Conservation (phyloP, 208 protist species). For the Trypanosoma melophagium region DNA sequence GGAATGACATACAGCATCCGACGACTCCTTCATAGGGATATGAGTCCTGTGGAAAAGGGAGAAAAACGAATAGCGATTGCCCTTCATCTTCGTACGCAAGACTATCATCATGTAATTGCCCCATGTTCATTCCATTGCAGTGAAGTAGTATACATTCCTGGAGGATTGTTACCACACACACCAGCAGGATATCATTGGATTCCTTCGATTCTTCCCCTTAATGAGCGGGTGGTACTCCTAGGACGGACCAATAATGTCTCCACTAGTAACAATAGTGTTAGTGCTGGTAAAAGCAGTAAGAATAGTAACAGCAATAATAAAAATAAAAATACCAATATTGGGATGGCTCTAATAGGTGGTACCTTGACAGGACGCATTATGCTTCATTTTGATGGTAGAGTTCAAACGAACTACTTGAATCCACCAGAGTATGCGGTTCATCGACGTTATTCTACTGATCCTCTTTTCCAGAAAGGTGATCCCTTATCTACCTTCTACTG, state of each 20-base stretch:
- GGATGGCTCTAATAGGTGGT: slow-evolving; percentile 74
- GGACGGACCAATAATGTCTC: slow-evolving; percentile 30
- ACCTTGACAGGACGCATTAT: slow-evolving; percentile 72
- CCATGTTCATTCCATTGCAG: slow-evolving; percentile 50
- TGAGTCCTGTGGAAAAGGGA: slow-evolving; percentile 30
- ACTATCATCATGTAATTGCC: slow-evolving; percentile 83
- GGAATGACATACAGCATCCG: slow-evolving; percentile 65
- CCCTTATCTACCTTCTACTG: slow-evolving; percentile 73
- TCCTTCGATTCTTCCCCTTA: slow-evolving; percentile 62
- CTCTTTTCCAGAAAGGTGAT: slow-evolving; percentile 38
- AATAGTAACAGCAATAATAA: background rate
- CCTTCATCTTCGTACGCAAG: slow-evolving; percentile 63
- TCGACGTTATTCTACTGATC: slow-evolving; percentile 37
- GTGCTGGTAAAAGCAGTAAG: background rate
- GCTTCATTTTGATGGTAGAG: slow-evolving; percentile 60
- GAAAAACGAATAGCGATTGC: slow-evolving; percentile 60
- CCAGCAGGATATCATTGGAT: slow-evolving; percentile 78
- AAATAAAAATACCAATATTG: slow-evolving; percentile 24
- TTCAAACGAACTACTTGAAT: slow-evolving; percentile 80
- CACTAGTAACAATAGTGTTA: background rate
- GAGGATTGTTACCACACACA: slow-evolving; percentile 65
- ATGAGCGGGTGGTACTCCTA: slow-evolving; percentile 78
- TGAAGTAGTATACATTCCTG: slow-evolving; percentile 77
- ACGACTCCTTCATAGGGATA: slow-evolving; percentile 48
- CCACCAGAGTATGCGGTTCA: slow-evolving; percentile 81